Evolutionary conservation across 108 stramenopile species (phyloP).

Genomic region (Skeletonema costatum): DNA sequence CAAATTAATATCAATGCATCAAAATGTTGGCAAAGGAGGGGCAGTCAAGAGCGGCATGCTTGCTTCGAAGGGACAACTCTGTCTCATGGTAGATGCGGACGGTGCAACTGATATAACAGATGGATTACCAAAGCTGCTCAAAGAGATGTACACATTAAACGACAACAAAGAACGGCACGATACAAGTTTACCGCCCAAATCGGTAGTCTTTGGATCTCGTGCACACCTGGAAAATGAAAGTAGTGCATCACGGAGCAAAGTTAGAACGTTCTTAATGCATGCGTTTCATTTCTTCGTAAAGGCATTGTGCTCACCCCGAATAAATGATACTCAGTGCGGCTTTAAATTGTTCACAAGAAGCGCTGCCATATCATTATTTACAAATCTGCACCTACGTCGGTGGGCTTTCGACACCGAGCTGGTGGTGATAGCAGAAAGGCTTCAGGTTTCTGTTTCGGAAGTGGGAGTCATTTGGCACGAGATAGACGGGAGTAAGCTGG

Average conservation of each 20-base stretch:
- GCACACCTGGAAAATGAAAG: slow-evolving; percentile 68
- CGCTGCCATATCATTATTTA: slow-evolving; percentile 54
- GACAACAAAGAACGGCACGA: neutral
- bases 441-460: slow-evolving; percentile 56
- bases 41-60: slow-evolving; percentile 82
- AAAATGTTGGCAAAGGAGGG: slow-evolving; percentile 71
- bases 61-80: slow-evolving; percentile 59
- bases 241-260: slow-evolving; percentile 55
- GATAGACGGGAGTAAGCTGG: slow-evolving; percentile 82
- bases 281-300: slow-evolving; percentile 81
- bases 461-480: slow-evolving; percentile 85
- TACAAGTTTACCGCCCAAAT: slow-evolving; percentile 11
- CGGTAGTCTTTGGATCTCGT: slow-evolving; percentile 76
- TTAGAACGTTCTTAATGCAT: slow-evolving; percentile 75
- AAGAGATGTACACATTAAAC: slow-evolving; percentile 28
- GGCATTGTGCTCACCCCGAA: slow-evolving; percentile 49
- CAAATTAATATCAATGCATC: slow-evolving; percentile 51
- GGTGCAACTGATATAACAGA: slow-evolving; percentile 83
- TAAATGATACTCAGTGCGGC: slow-evolving; percentile 88
- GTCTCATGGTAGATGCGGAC: slow-evolving; percentile 86
- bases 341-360: slow-evolving; percentile 75
- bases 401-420: slow-evolving; percentile 91
- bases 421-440: slow-evolving; percentile 56
- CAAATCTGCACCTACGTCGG: slow-evolving; percentile 68
- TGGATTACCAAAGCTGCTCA: slow-evolving; percentile 59